These are phyloP conservation scores for Gossypium ekmanianum DNA, from an alignment of 345 rosid species.

Conservation along the genomic window DNA sequence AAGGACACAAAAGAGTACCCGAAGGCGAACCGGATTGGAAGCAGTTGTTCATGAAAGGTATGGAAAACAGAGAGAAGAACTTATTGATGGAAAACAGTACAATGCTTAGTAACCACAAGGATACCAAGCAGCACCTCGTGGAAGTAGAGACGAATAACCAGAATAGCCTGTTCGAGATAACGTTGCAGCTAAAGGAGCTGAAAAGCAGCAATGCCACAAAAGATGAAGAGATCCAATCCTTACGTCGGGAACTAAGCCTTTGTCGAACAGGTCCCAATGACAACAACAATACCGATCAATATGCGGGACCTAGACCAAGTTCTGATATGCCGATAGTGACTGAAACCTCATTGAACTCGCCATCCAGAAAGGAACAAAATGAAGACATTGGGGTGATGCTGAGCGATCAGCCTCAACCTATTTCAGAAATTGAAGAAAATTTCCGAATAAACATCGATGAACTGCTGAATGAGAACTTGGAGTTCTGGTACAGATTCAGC, in stretches of 20 bases:
- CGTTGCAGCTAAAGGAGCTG: conserved; percentile 40
- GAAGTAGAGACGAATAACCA: conserved; percentile 41
- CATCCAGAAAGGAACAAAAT: conserved; percentile 31
- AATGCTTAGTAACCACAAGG: conserved; percentile 66
- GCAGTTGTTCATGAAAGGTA: conserved; percentile 54
- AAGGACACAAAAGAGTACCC: conserved; percentile 16
- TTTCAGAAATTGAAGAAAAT: conserved; percentile 51
- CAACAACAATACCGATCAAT: conserved; percentile 25
- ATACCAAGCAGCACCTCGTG: conserved; percentile 59
- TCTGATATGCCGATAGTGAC: conserved; percentile 27
- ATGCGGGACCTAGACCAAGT: not conserved
- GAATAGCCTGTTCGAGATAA: conserved; percentile 29
- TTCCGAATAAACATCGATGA: conserved; percentile 59
- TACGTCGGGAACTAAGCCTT: conserved; percentile 56
- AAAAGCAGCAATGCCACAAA: conserved; percentile 53
- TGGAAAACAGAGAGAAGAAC: conserved; percentile 65
- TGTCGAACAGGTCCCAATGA: conserved; percentile 47
- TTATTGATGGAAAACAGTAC: conserved; percentile 61
- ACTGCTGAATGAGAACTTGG: conserved; percentile 72
- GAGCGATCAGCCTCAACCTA: conserved; percentile 27
- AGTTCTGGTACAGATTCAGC: conserved; percentile 83
- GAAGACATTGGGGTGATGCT: conserved; percentile 32
- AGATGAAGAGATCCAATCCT: conserved; percentile 64
- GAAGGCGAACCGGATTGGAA: conserved; percentile 81
- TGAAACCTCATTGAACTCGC: conserved; percentile 18